phyloP scores from a whole-genome alignment of 352 stramenopile genomes.

The Phytophthora pluvialis region DNA sequence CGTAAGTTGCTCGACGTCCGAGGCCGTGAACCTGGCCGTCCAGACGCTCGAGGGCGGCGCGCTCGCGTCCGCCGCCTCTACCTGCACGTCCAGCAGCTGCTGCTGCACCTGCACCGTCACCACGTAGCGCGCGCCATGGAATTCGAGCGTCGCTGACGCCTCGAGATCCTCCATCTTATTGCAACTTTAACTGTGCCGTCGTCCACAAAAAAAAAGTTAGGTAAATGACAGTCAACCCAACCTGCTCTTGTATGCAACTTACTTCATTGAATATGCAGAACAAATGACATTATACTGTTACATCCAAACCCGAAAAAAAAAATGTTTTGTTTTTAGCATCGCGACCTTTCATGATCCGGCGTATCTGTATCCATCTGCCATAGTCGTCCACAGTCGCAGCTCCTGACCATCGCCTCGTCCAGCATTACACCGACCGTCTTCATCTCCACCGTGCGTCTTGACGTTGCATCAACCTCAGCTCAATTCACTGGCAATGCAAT shows the following conservation, averaged over 20 bases:
- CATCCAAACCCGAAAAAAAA: background rate
- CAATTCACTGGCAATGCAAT: slow-evolving; percentile 3
- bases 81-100: slow-evolving; percentile 72
- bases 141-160: slow-evolving; percentile 64
- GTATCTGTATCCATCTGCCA: slow-evolving; percentile 21
- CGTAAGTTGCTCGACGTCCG: slow-evolving; percentile 92
- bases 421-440: slow-evolving; percentile 12
- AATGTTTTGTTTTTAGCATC: slow-evolving; percentile 1
- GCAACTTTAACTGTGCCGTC: slow-evolving; percentile 16
- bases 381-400: background rate
- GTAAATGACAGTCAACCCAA: background rate
- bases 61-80: slow-evolving; percentile 43
- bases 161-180: slow-evolving; percentile 61
- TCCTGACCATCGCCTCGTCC: slow-evolving; percentile 1
- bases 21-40: slow-evolving; percentile 65
- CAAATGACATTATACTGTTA: background rate
- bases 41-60: slow-evolving; percentile 41
- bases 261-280: background rate
- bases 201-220: background rate
- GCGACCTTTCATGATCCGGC: slow-evolving; percentile 30
- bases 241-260: background rate
- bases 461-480: background rate
- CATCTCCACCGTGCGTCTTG: background rate
- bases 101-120: slow-evolving; percentile 66
- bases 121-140: slow-evolving; percentile 80